Base-by-base conservation (phyloP, 2,329 filamentous ascomycete species). In the Sarocladium oryzae region DNA sequence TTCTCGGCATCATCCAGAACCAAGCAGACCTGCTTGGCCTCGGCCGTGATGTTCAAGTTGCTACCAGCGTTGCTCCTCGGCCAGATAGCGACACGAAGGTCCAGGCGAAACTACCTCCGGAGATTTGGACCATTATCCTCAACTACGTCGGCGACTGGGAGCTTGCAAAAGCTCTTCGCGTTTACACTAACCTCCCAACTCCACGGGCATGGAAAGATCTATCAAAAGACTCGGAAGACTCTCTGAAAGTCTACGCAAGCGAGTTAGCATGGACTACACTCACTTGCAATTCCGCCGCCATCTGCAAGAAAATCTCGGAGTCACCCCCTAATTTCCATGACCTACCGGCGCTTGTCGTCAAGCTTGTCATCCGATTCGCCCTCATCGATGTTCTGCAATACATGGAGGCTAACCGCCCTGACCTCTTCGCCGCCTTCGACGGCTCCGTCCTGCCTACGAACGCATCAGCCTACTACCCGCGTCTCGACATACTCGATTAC, bases 61-160 rank as follows among this genome's bases (percentile, higher is more conserved):
- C 75, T 24, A 71, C 73, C 1, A 66, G 69, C 13, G 62, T 69
- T 28, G 63, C 63, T 21, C 61, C 66, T 21, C 59, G 70, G 5
- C 61, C 65, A 1, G 67, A 63, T 20, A 61, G 57, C 41, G 62
- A 63, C 33, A 61, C 63, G 37, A 63, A 59, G 52, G 58, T 65
- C 46, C 68, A 69, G 51, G 69, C 68, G 18, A 72, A 72, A 37
- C 72, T 97, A 1, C 92, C 92, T 0, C 82, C 87, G 0, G 92
- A 97, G 67, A 78, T 96, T 35, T 96, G 91, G 89, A 86, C 86
- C 28, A 86, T 92, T 52, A 86, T 97, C 45, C 82, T 96, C 38
- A 88, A 95, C 56, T 82, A 85, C 55, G 81, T 90, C 1, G 83
- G 83, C 38, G 92, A 97, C 65, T 97, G 92, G 92, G 92, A 96